These are phyloP conservation scores for Limnanthes douglasii DNA, from an alignment of 345 rosid species.

Conservation along the genomic window DNA sequence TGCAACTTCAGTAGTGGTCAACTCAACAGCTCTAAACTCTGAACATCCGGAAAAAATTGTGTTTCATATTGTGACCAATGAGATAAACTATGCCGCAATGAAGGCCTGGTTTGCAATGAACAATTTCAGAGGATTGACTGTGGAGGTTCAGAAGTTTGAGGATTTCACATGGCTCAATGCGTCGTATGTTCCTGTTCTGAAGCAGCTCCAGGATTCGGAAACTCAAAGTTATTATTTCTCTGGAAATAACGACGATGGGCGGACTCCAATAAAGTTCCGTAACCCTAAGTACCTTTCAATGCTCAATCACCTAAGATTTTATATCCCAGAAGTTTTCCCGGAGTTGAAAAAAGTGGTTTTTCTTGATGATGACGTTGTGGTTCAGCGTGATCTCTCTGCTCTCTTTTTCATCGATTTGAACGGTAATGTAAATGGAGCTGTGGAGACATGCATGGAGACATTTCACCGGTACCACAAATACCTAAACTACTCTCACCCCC, in stretches of 20 bases:
- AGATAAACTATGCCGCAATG: conserved; percentile 75
- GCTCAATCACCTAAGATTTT: conserved; percentile 88
- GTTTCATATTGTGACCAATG: conserved; percentile 81
- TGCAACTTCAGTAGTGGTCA: conserved; percentile 88
- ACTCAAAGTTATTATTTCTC: conserved; percentile 89
- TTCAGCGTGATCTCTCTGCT: conserved; percentile 53
- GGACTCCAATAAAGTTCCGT: conserved; percentile 83
- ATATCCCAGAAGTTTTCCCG: conserved; percentile 86
- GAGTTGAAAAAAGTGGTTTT: conserved; percentile 65
- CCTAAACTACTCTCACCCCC: conserved; percentile 80
- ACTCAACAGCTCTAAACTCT: conserved; percentile 63
- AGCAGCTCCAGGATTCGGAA: conserved; percentile 89
- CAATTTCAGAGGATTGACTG: conserved; percentile 51
- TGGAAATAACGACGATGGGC: conserved; percentile 43
- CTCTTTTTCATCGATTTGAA: conserved; percentile 59
- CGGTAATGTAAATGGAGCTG: conserved; percentile 89
- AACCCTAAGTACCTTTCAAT: conserved; percentile 85
- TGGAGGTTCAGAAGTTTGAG: conserved; percentile 81
- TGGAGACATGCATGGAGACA: conserved; percentile 95
- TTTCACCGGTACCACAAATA: conserved; percentile 84
- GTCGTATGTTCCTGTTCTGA: conserved; percentile 84
- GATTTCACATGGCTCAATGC: conserved; percentile 90
- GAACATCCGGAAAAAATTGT: conserved; percentile 44
- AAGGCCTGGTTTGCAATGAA: conserved; percentile 69
- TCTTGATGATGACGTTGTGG: conserved; percentile 85